These are phyloP conservation scores for Elaphomyces granulatus DNA, from an alignment of 495 filamentous ascomycete species.

Conservation along the genomic window DNA sequence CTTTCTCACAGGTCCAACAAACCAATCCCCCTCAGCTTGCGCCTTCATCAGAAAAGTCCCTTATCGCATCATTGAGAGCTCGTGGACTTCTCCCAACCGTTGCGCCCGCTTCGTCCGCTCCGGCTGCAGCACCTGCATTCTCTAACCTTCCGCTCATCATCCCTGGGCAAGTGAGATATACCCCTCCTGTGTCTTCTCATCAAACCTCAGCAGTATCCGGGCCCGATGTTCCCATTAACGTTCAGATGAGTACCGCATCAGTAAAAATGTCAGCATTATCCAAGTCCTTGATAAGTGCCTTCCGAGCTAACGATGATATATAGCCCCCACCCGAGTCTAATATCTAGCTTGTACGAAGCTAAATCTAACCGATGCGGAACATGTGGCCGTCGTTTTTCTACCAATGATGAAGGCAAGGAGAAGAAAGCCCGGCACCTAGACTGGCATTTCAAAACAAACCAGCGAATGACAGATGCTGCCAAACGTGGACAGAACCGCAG, in stretches of 20 bases:
- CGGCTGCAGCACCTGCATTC: slow-evolving; percentile 9
- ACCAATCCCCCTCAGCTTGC: slow-evolving; percentile 20
- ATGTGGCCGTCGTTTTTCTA: slow-evolving; percentile 75
- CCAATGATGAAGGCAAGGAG: slow-evolving; percentile 60
- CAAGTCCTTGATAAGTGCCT: slow-evolving; percentile 2
- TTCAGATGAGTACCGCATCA: slow-evolving; percentile 55
- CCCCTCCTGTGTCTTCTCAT: slow-evolving; percentile 20
- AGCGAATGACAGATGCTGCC: slow-evolving; percentile 67
- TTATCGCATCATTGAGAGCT: slow-evolving; percentile 32
- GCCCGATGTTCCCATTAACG: slow-evolving; percentile 37
- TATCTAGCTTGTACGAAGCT: slow-evolving; percentile 59
- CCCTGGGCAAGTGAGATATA: slow-evolving; percentile 26
- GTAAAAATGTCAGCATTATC: slow-evolving; percentile 56
- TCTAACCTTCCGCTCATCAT: slow-evolving; percentile 25
- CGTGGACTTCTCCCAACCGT: slow-evolving; percentile 32
- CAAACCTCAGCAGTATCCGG: slow-evolving; percentile 8
- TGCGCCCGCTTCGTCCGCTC: slow-evolving; percentile 2
- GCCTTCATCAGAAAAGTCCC: slow-evolving; percentile 23
- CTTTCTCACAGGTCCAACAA: slow-evolving; percentile 12
- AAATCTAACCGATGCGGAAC: slow-evolving; percentile 75
- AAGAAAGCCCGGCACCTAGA: slow-evolving; percentile 90
- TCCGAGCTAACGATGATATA: slow-evolving; percentile 16
- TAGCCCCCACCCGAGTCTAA: slow-evolving; percentile 61
- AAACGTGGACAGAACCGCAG: slow-evolving; percentile 74
- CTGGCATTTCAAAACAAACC: slow-evolving; percentile 94